Percentiles rank a stretch among this genome's conserved stretches.
Conservation (phyloP, 2,329 filamentous ascomycete genomes). For the Phialocephala sp. region DNA sequence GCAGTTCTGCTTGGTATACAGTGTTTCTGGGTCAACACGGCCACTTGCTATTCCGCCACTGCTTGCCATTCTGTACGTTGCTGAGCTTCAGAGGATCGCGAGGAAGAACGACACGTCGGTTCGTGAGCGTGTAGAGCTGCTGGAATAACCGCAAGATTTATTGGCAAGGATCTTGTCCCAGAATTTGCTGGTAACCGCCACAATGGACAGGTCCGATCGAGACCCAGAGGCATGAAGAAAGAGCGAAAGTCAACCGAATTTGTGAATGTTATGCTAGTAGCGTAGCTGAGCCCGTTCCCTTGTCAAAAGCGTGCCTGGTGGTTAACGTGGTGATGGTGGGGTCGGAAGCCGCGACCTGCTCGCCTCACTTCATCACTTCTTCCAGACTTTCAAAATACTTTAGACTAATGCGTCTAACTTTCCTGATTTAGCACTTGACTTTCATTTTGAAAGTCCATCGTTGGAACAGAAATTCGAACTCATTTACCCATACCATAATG, state of each 20-base stretch:
- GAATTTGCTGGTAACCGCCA: conserved; percentile 18
- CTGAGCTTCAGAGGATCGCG: conserved; percentile 13
- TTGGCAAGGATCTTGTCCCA: conserved; percentile 24
- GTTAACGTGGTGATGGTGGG: conserved; percentile 38
- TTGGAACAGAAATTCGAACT: too few relatives aligned
- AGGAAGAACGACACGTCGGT: conserved; percentile 13
- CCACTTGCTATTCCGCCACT: conserved; percentile 48
- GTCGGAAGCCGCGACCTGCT: conserved; percentile 16
- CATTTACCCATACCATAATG: too few relatives aligned
- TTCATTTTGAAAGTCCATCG: too few relatives aligned
- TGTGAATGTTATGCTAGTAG: background rate
- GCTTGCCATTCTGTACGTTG: conserved; percentile 38
- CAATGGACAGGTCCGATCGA: conserved; percentile 4
- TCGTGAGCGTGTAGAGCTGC: conserved; percentile 5
- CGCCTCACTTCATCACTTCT: too few relatives aligned
- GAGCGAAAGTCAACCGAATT: background rate
- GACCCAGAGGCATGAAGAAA: conserved; percentile 6
- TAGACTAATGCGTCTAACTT: too few relatives aligned
- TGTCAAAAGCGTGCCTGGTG: conserved; percentile 23
- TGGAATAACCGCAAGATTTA: conserved; percentile 18
- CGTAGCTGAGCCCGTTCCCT: conserved; percentile 18
- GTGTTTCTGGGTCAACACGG: conserved; percentile 79
- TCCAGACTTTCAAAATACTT: too few relatives aligned
- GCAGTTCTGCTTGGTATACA: conserved; percentile 93
- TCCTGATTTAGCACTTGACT: too few relatives aligned